Conservation (phyloP, 2,329 filamentous ascomycete species). For the Uncinocarpus reesii region DNA sequence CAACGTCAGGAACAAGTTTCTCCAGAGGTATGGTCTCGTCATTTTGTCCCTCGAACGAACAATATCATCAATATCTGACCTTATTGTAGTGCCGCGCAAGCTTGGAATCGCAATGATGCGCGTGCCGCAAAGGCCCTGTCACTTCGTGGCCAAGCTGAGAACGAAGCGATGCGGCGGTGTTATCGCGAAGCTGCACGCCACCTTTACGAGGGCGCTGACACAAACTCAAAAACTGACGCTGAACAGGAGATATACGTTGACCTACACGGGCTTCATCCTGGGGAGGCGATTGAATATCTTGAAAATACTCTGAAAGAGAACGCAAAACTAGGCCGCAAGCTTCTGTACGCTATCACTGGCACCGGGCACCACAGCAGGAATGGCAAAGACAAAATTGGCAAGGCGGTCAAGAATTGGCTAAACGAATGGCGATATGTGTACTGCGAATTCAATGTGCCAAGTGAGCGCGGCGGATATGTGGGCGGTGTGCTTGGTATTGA, state of each 20-base stretch:
- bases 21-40: slow-evolving; percentile 59
- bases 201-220: slow-evolving; percentile 89
- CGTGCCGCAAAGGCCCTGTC: slow-evolving; percentile 91
- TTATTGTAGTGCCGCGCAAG: slow-evolving; percentile 71
- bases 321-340: slow-evolving; percentile 53
- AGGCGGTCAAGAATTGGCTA: slow-evolving; percentile 78
- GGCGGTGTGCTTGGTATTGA: slow-evolving; percentile 57
- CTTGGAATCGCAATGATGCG: slow-evolving; percentile 96
- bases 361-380: slow-evolving; percentile 98
- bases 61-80: background rate
- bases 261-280: slow-evolving; percentile 93
- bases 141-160: slow-evolving; percentile 88
- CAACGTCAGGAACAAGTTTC: slow-evolving; percentile 88
- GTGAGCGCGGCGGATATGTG: slow-evolving; percentile 72
- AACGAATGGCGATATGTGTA: slow-evolving; percentile 95
- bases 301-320: slow-evolving; percentile 81
- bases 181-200: slow-evolving; percentile 87
- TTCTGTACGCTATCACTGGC: slow-evolving; percentile 91
- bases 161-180: slow-evolving; percentile 92
- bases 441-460: slow-evolving; percentile 89
- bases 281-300: slow-evolving; percentile 91
- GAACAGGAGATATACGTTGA: slow-evolving; percentile 78
- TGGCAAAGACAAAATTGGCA: slow-evolving; percentile 96
- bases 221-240: slow-evolving; percentile 43
- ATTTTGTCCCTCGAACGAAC: background rate